Conservation (phyloP, 345 rosid species). For the Boechera stricta region DNA sequence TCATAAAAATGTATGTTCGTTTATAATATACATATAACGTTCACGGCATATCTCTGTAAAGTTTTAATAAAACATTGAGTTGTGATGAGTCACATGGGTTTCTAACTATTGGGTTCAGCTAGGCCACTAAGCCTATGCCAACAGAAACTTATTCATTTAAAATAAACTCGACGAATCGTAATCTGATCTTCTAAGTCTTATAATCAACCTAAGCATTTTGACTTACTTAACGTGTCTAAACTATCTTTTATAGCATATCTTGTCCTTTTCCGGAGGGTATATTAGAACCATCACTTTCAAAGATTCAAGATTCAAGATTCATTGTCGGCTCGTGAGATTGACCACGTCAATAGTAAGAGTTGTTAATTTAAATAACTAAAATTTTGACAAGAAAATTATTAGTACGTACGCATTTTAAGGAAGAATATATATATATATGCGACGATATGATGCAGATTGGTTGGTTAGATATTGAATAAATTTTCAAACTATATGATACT, state of each 20-base stretch:
- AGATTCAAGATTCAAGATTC: constrained; percentile 27
- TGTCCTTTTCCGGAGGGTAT: constrained; percentile 31
- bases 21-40: neutral
- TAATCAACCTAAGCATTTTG: constrained; percentile 27
- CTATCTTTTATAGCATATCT: constrained; percentile 4
- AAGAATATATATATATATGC: constrained; percentile 31
- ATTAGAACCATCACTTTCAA: constrained; percentile 38
- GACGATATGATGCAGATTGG: constrained; percentile 19
- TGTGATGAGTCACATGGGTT: constrained; percentile 24
- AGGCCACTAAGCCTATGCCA: constrained; percentile 38
- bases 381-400: neutral
- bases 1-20: neutral
- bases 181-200: constrained; percentile 34
- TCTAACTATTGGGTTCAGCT: constrained; percentile 29
- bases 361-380: neutral
- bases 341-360: constrained; percentile 28
- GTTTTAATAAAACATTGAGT: neutral
- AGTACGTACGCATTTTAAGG: constrained; percentile 40
- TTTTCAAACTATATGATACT: constrained; percentile 1
- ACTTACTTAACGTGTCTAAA: constrained; percentile 38
- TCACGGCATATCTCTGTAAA: neutral
- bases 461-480: constrained; percentile 24
- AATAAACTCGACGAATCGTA: constrained; percentile 34
- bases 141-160: constrained; percentile 16
- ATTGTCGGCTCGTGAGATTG: constrained; percentile 37